phyloP scores from a whole-genome alignment of 2,329 filamentous ascomycete genomes.

The Talaromyces sp. region DNA sequence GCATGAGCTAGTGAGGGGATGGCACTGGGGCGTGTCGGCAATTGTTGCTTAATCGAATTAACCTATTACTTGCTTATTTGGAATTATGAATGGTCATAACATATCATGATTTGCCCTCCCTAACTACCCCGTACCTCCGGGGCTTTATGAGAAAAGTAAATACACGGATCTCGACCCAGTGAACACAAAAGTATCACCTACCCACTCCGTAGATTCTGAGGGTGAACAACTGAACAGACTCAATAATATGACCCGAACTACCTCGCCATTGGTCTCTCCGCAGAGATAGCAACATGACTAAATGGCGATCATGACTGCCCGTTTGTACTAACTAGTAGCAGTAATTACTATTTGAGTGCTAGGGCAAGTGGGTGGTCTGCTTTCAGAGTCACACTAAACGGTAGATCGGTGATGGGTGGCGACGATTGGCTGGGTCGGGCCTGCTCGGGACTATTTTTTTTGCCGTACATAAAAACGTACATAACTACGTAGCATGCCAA shows the following conservation, averaged over 20 bases:
- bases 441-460: not conserved
- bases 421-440: not conserved
- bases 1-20: not conserved
- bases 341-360: no score
- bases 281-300: not conserved
- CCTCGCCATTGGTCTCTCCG: not conserved
- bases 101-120: no score
- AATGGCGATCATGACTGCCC: not conserved
- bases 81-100: no score
- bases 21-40: not conserved
- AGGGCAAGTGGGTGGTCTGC: no score
- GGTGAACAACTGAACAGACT: no score
- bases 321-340: not conserved
- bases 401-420: not conserved
- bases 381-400: not conserved
- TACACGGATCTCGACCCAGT: not conserved
- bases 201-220: not conserved
- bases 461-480: no score
- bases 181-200: not conserved
- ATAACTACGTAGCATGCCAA: no score
- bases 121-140: no score
- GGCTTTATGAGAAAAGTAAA: no score
- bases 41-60: not conserved
- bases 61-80: no score
- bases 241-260: not conserved